Base-by-base conservation (phyloP, 257 asterid species). In the Solanum appendiculatum region DNA sequence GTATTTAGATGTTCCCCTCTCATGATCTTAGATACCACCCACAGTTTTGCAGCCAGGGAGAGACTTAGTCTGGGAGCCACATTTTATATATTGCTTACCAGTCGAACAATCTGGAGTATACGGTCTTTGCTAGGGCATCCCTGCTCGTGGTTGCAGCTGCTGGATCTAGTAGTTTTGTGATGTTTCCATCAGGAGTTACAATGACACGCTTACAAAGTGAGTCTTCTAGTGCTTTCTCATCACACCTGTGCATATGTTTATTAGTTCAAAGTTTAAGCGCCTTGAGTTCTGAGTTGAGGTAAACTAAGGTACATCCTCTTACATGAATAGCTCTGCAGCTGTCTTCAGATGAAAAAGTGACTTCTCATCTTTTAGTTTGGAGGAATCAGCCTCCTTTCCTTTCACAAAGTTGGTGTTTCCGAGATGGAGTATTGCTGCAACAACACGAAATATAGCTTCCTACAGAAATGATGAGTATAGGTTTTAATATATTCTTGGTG, bases 391-490 rank as follows among this genome's bases (percentile, higher is more conserved):
- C 83, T 97, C 98, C 84, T 92, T 91, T 90, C 99, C 98, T 91
- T 94, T 95, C 25, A 92, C 51, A 84, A 97, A 97, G 85, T 95
- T 92, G 54, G 95, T 89, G 85, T 97, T 97, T 85, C 99, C 99
- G 86, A 97, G 91, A 88, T 97, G 99, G 86, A 97, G 98, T 89
- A 97, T 97, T 63, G 99, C 95, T 68, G 99, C 99, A 6, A 97
- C 98, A 15, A 97, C 96, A 11, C 98, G 90, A 92, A 97, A 97
- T 91, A 97, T 97, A 70, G 98, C 98, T 74, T 97, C 99, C 98
- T 96, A 68, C 54, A 85, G 86, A 87, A 70, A 89, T 44, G 20
- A 48, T 81, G 86, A 85, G 77, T 66, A 42, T 46, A 56, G 23
- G 3, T 84, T 34, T 3, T 9, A 87, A 6, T 23, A 36, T 25